phyloP scores from a whole-genome alignment of 257 asterid genomes.

The Capsicum pubescens region DNA sequence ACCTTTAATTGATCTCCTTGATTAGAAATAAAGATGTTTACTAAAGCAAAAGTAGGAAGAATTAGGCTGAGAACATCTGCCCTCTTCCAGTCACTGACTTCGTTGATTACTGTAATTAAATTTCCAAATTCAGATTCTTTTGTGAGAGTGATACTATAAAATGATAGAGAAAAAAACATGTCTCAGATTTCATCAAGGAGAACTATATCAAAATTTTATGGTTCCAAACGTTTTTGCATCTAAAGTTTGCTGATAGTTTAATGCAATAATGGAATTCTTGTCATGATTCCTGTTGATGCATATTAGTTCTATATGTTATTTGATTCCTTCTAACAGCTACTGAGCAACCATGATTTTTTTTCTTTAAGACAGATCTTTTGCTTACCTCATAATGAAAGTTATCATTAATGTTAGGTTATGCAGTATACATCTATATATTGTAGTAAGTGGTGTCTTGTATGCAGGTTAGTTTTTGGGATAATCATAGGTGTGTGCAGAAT shows the following conservation, averaged over 20 bases:
- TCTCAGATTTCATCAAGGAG: background rate
- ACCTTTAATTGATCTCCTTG: background rate
- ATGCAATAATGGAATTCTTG: background rate
- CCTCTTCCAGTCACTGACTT: background rate
- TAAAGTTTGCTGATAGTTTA: background rate
- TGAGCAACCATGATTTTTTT: background rate
- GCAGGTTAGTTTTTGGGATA: background rate
- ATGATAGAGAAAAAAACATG: background rate
- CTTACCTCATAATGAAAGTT: background rate
- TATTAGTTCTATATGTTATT: background rate
- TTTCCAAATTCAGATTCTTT: background rate
- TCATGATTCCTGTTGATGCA: constrained; percentile 1
- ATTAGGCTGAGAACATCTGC: background rate
- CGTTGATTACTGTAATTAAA: background rate
- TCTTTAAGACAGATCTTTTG: background rate
- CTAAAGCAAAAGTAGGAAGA: constrained; percentile 11
- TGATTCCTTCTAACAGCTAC: background rate
- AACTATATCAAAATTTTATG: background rate
- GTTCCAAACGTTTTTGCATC: background rate
- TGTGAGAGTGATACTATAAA: background rate
- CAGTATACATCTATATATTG: background rate
- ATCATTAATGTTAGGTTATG: background rate
- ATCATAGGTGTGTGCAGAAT: background rate
- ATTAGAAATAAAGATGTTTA: background rate
- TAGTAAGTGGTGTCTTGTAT: constrained; percentile 8